Conservation (phyloP, 371 early-diverging fungal species). For the Rhizomucor pusillus region DNA sequence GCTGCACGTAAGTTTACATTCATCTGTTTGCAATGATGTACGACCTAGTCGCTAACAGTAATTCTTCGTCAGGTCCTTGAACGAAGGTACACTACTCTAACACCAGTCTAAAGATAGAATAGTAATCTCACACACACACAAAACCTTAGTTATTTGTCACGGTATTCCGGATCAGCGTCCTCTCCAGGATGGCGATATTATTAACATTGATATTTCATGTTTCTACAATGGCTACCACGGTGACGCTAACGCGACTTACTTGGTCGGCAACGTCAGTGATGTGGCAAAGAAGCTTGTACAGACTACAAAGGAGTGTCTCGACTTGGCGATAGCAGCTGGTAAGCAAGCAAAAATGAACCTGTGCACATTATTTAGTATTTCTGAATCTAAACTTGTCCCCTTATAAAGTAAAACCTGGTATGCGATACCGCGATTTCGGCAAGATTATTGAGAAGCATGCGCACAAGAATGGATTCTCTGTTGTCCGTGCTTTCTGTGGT, state of each 20-base stretch:
- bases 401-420: constrained; percentile 81
- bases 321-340: constrained; percentile 86
- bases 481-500: constrained; percentile 91
- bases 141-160: constrained; percentile 70
- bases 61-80: constrained; percentile 63
- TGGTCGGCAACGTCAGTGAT: constrained; percentile 84
- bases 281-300: constrained; percentile 71
- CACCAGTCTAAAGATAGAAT: no score
- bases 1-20: constrained; percentile 81
- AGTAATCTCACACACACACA: not conserved
- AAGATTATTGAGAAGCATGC: constrained; percentile 87
- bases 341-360: constrained; percentile 24
- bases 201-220: constrained; percentile 90
- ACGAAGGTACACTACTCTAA: constrained; percentile 41
- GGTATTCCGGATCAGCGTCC: constrained; percentile 90
- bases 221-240: constrained; percentile 90
- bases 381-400: not conserved
- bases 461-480: constrained; percentile 77
- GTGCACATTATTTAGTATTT: constrained; percentile 13
- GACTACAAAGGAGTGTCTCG: constrained; percentile 76
- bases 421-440: constrained; percentile 89
- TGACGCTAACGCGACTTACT: constrained; percentile 86
- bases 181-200: constrained; percentile 87
- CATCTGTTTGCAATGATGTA: no score
- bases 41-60: no score